Base-by-base conservation (phyloP, 2,329 filamentous ascomycete species). In the Aspergillus pseudotamarii region DNA sequence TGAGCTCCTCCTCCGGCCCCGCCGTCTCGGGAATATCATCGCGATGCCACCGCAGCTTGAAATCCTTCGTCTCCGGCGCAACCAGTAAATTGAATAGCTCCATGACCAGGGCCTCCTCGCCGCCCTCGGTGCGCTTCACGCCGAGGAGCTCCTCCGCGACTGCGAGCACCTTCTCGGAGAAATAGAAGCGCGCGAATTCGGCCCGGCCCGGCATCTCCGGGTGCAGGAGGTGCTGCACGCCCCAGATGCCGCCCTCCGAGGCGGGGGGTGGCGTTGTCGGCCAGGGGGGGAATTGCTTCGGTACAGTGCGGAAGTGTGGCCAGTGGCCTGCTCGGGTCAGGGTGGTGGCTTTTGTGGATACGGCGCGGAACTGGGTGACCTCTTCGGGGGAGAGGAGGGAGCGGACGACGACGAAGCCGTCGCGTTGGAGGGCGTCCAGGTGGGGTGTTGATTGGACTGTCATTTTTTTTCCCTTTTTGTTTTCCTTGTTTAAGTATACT, bases 261-360 rank as follows among this genome's bases (percentile, higher is more conserved):
- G 77, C 76, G 1, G 80, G 78, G 0, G 82, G 80, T 1, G 83
- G 80, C 57, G 83, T 81, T n/a, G 82, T 82, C 5, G 85, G 82
- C 93, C 93, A 96, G 0, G 93, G 93, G 0, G 93, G 93, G 80
- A 96, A 97, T 78, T 96, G 93, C 78, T 96, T 96, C 59, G 91
- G 91, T 2, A 95, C 86, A 0, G 91, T 94, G 67, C 93, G 90
- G 72, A 96, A 88, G 78, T 91, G 85, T 3, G 91, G 91, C 93
- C 93, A 97, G 66, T 83, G 73, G 43, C 92, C 92, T n/a, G 81
- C 70, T 66, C 91, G 88, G 48, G 91, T 90, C 48, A 87, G 80
- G 2, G 79, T 73, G 23, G 88, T 87, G n/a, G 86, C 85, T 62
- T 83, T 76, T 38, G 80, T 73, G 57, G 88, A 86, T 48, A 89